Evolutionary conservation across 768 basidiomycete genomes (phyloP).

Genomic region (Pulveroboletus sp.): DNA sequence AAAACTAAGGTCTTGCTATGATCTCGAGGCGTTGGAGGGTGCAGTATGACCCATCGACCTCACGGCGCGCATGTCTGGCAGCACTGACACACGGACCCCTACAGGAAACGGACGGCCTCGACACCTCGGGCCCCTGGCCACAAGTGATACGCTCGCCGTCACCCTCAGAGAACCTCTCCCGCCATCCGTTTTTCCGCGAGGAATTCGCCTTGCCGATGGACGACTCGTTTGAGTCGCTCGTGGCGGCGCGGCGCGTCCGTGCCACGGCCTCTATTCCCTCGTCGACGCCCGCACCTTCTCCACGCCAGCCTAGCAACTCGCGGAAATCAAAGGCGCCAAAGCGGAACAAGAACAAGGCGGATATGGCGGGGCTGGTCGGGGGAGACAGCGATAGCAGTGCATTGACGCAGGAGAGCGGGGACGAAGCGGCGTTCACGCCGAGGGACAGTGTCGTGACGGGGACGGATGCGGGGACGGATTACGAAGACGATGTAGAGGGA

Average conservation of each 20-base stretch:
- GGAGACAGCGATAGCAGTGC: conserved; percentile 87
- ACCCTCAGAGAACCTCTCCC: conserved; percentile 63
- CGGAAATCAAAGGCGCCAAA: conserved; percentile 50
- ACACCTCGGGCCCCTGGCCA: conserved; percentile 42
- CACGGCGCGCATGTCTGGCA: not conserved
- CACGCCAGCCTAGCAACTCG: conserved; percentile 34
- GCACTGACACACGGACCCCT: not conserved
- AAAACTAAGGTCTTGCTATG: conserved; percentile 69
- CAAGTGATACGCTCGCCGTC: conserved; percentile 62
- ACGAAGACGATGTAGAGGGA: conserved; percentile 69
- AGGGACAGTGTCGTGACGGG: conserved; percentile 67
- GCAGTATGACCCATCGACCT: conserved; percentile 29
- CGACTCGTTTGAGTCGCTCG: conserved; percentile 54
- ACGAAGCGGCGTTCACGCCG: conserved; percentile 62
- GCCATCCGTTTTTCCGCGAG: conserved; percentile 70
- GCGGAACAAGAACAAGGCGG: conserved; percentile 41
- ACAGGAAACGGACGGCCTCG: conserved; percentile 48
- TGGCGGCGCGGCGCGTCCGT: conserved; percentile 62
- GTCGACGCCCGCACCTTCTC: conserved; percentile 58
- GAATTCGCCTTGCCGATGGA: conserved; percentile 67
- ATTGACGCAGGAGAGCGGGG: conserved; percentile 78
- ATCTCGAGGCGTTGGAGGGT: conserved; percentile 75
- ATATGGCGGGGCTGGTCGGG: conserved; percentile 70
- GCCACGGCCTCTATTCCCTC: conserved; percentile 53
- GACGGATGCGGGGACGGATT: conserved; percentile 69